Conservation (phyloP, 2,329 filamentous ascomycete species). For the Penicillium hordei region DNA sequence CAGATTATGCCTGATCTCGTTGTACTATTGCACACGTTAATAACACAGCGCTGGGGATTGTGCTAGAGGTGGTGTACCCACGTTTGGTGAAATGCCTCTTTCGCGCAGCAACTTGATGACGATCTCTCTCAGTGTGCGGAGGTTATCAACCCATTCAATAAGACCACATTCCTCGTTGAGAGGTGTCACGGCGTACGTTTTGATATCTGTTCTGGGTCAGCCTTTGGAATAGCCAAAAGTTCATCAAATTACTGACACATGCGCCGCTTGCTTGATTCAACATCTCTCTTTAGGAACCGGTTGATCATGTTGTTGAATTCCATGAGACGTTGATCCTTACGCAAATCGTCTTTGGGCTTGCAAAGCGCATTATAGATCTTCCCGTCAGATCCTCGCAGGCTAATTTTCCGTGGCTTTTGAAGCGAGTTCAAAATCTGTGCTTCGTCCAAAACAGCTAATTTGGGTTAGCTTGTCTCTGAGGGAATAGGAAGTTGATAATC, state of each 20-base stretch:
- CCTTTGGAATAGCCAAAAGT: background rate
- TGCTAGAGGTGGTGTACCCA: slow-evolving; percentile 25
- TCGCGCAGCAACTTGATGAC: slow-evolving; percentile 75
- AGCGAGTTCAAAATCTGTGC: slow-evolving; percentile 88
- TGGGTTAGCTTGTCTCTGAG: slow-evolving; percentile 17
- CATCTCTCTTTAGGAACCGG: slow-evolving; percentile 83
- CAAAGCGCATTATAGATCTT: slow-evolving; percentile 85
- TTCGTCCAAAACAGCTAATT: slow-evolving; percentile 70
- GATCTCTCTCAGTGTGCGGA: slow-evolving; percentile 91
- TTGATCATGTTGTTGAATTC: slow-evolving; percentile 99
- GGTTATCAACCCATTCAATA: slow-evolving; percentile 97
- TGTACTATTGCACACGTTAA: slow-evolving; percentile 54
- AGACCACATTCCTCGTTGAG: slow-evolving; percentile 96
- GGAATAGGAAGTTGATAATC: slow-evolving; percentile 4
- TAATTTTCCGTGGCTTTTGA: slow-evolving; percentile 87
- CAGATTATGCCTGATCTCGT: slow-evolving; percentile 59
- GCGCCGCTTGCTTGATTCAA: slow-evolving; percentile 83
- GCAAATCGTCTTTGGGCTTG: slow-evolving; percentile 96
- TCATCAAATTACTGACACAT: slow-evolving; percentile 55
- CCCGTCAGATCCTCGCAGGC: slow-evolving; percentile 83
- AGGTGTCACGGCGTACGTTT: slow-evolving; percentile 94
- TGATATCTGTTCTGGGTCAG: slow-evolving; percentile 61
- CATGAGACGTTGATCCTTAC: slow-evolving; percentile 97
- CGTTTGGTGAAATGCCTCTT: slow-evolving; percentile 62
- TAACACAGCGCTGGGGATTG: background rate